Percentiles rank a stretch among this genome's conserved stretches.
Evolutionary conservation across 176 grass and related monocot species (phyloP).

Genomic region (Oryza punctata): DNA sequence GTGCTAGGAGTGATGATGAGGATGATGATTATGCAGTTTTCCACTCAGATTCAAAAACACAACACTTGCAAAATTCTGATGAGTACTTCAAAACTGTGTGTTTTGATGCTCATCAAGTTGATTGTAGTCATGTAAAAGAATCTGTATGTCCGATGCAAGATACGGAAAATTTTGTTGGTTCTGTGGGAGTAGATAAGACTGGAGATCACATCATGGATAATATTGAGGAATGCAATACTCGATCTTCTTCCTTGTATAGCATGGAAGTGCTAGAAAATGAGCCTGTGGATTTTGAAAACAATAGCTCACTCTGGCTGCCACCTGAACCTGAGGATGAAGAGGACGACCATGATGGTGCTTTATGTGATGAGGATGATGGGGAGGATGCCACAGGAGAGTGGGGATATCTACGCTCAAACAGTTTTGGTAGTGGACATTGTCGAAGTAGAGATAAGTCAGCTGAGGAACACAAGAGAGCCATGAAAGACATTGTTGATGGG

Average conservation of each 20-base stretch:
- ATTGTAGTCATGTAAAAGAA: constrained; percentile 53
- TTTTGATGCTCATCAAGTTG: constrained; percentile 58
- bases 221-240: constrained; percentile 62
- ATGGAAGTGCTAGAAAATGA: constrained; percentile 75
- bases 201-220: constrained; percentile 58
- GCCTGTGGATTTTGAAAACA: constrained; percentile 89
- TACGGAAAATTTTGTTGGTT: constrained; percentile 27
- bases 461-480: constrained; percentile 95
- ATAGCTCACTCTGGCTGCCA: constrained; percentile 71
- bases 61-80: constrained; percentile 51
- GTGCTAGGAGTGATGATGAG: constrained; percentile 84
- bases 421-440: constrained; percentile 75
- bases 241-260: constrained; percentile 77
- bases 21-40: constrained; percentile 78
- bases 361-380: constrained; percentile 79
- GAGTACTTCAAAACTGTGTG: constrained; percentile 64
- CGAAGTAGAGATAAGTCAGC: constrained; percentile 80
- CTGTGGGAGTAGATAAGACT: constrained; percentile 55
- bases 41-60: constrained; percentile 55
- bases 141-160: constrained; percentile 53
- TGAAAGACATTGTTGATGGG: constrained; percentile 90
- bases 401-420: constrained; percentile 80
- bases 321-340: constrained; percentile 94
- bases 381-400: constrained; percentile 78
- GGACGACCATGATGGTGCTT: constrained; percentile 67